Evolutionary conservation across 164 flowering plant species (phyloP), one percentile per base, ranked within the genome.

Genomic region (Akebia trifoliata): DNA sequence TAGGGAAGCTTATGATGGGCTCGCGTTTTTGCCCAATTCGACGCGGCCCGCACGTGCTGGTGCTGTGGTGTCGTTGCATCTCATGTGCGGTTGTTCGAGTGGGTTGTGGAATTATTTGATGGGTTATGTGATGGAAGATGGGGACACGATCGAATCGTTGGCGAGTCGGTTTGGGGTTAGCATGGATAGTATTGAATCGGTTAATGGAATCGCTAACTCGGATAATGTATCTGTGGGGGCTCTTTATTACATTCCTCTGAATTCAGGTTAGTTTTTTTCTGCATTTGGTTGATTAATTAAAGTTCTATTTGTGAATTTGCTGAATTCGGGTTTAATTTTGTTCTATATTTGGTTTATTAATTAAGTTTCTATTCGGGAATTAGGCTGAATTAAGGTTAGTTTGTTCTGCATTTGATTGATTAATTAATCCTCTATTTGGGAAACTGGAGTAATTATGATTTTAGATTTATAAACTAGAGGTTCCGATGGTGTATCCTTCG

Each of bases 101-200:
- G 85, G 93, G 44, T 47, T 92, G 70, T 92, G 95, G 96, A 92
- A 92, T 69, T 92, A 92, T 51, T 56, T 92, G 76, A 72, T 88
- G 95, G 86, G 89, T 59, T 88, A 92, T 72, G 90, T 86, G 71
- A 57, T 88, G 86, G 61, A 40, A 54, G 93, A 86, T 29, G 90
- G 82, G 56, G 96, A 92, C 57, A 74, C 77, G 31, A 69, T 92
- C 15, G 79, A 62, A 32, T 80, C 87, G 12, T 59, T 92, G 59
- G 79, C 96, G 7, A 92, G 98, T 57, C 68, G 98, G 60, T 92
- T 92, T 73, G 98, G 98, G 1, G 89, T 88, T 54, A 88, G 96
- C 67, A 92, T 92, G 98, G 98, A 79, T 47, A 81, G 80, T 66
- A 88, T 92, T 68, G 96, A 79, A 77, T 38, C 46, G 21, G 78